Evolutionary conservation across 129 eudicot genomes (phyloP).

Genomic region (Helianthus annuus): HanXRQr2.0-SUNRISE NC_035433.2:125736197-125736696

Average conservation of each 20-base stretch:
- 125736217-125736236: conserved; percentile 60
- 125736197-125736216: conserved; percentile 64
- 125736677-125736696: conserved; percentile 45
- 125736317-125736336: conserved; percentile 66
- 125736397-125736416: conserved; percentile 41
- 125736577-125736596: conserved; percentile 39
- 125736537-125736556: conserved; percentile 32
- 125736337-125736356: conserved; percentile 50
- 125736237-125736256: conserved; percentile 53
- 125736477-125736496: conserved; percentile 51
- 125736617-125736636: conserved; percentile 31
- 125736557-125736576: conserved; percentile 32
- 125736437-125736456: conserved; percentile 42
- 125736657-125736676: conserved; percentile 42
- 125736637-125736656: conserved; percentile 48
- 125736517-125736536: conserved; percentile 27
- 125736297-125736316: conserved; percentile 51
- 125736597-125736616: conserved; percentile 48
- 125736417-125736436: conserved; percentile 54
- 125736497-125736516: conserved; percentile 44
- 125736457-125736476: conserved; percentile 35
- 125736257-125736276: conserved; percentile 46
- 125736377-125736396: conserved; percentile 28
- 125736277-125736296: conserved; percentile 50
- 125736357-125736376: conserved; percentile 43